phyloP scores from a whole-genome alignment of 2,329 filamentous ascomycete genomes.

The Scedosporium apiospermum region DNA sequence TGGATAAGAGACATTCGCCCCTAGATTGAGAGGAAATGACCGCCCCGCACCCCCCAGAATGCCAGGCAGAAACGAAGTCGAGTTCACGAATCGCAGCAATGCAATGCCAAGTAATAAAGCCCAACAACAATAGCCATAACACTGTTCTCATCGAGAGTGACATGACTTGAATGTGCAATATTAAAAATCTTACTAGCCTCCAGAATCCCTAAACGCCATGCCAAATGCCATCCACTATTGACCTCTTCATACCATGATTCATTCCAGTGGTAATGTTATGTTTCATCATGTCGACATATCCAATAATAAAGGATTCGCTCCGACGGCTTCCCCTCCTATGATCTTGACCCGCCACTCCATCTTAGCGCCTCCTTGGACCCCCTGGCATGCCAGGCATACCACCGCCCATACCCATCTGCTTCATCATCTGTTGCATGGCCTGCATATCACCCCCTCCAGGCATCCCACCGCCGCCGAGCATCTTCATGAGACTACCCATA shows the following conservation, averaged over 20 bases:
- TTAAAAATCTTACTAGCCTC: background rate
- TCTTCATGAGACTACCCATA: conserved; percentile 82
- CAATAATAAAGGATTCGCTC: background rate
- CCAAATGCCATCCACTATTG: background rate
- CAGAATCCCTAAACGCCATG: background rate
- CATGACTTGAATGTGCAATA: background rate
- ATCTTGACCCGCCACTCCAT: background rate
- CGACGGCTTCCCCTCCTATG: background rate
- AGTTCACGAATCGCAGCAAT: background rate
- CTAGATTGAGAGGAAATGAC: no score
- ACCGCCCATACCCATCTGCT: conserved; percentile 56
- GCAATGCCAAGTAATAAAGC: no score
- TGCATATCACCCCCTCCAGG: conserved; percentile 52
- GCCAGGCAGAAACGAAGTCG: background rate
- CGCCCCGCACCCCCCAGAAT: background rate
- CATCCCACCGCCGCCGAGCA: conserved; percentile 63
- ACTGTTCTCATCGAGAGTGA: background rate
- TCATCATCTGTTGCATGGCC: conserved; percentile 75
- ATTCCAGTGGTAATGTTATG: background rate
- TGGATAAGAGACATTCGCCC: no score
- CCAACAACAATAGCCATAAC: background rate
- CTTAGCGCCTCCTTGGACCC: conserved; percentile 15
- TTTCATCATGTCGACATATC: background rate
- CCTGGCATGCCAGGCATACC: conserved; percentile 23
- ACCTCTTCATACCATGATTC: background rate